Evolutionary conservation across 441 rosid species (phyloP).

Genomic region (Erodium texanum): DNA sequence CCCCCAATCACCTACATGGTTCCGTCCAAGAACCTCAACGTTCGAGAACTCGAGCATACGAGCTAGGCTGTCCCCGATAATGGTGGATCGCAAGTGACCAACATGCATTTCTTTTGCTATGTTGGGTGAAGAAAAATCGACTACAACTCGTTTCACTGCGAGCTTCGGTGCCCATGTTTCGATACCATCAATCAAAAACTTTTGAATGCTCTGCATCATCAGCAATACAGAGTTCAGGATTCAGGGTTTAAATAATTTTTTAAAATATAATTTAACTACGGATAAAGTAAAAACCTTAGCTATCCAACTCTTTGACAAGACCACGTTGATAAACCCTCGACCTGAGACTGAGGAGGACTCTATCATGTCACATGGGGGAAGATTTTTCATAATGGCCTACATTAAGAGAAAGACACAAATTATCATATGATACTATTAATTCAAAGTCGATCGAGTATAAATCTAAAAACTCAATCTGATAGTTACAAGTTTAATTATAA

Average conservation of each 20-base stretch:
- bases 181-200: constrained; percentile 67
- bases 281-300: constrained; percentile 43
- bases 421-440: constrained; percentile 8
- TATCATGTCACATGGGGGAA: constrained; percentile 66
- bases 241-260: not conserved
- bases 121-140: constrained; percentile 95
- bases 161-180: constrained; percentile 74
- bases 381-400: constrained; percentile 58
- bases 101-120: constrained; percentile 97
- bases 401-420: constrained; percentile 13
- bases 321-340: constrained; percentile 71
- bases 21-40: constrained; percentile 78
- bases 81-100: constrained; percentile 88
- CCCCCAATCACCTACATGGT: constrained; percentile 99
- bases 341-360: constrained; percentile 75
- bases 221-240: constrained; percentile 1
- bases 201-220: constrained; percentile 52
- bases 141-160: constrained; percentile 53
- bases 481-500: no score
- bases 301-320: constrained; percentile 62
- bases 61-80: constrained; percentile 83
- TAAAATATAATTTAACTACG: not conserved
- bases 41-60: constrained; percentile 87
- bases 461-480: no score
- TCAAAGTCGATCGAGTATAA: no score